A percentile compares a stretch with the other conserved stretches of the same genome.
phyloP scores from a whole-genome alignment of 2,329 filamentous ascomycete species.

The Amesomyces nigricolor region DNA sequence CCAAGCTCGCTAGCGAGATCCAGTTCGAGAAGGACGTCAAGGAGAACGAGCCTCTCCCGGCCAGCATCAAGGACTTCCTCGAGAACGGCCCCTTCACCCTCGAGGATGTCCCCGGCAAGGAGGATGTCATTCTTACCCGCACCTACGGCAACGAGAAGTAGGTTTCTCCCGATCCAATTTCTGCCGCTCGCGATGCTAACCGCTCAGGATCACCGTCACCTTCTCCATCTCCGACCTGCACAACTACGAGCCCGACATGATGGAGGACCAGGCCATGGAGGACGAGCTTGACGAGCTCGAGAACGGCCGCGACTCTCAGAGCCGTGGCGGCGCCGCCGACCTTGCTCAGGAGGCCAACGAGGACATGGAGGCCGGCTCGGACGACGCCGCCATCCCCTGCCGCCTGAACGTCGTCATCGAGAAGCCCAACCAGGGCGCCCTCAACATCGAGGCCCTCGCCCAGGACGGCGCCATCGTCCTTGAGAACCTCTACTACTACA shows the following conservation, averaged over 20 bases:
- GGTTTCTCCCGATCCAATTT: constrained; percentile 30
- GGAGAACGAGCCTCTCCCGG: constrained; percentile 63
- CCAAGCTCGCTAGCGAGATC: constrained; percentile 81
- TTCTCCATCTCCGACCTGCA: constrained; percentile 83
- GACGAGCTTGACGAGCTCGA: constrained; percentile 45
- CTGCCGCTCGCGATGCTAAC: constrained; percentile 12
- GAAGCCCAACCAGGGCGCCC: constrained; percentile 77
- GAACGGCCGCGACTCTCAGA: constrained; percentile 45
- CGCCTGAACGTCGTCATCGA: constrained; percentile 82
- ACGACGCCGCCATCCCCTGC: constrained; percentile 64
- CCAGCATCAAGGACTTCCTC: constrained; percentile 80
- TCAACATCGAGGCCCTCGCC: constrained; percentile 80
- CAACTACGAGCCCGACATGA: constrained; percentile 55
- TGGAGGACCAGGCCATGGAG: constrained; percentile 47
- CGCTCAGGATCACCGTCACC: constrained; percentile 54
- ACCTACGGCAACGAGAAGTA: constrained; percentile 85
- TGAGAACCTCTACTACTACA: constrained; percentile 86
- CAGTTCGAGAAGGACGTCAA: constrained; percentile 78
- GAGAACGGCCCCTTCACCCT: constrained; percentile 80
- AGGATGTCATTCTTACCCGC: constrained; percentile 81
- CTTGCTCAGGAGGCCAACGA: constrained; percentile 45
- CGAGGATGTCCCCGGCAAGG: constrained; percentile 73
- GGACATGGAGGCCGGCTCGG: constrained; percentile 42
- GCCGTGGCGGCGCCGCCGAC: constrained; percentile 45
- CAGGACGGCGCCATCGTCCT: constrained; percentile 83